Base-by-base conservation (phyloP, 1,284 basidiomycete species). In the Chondrostereum purpureum region DNA sequence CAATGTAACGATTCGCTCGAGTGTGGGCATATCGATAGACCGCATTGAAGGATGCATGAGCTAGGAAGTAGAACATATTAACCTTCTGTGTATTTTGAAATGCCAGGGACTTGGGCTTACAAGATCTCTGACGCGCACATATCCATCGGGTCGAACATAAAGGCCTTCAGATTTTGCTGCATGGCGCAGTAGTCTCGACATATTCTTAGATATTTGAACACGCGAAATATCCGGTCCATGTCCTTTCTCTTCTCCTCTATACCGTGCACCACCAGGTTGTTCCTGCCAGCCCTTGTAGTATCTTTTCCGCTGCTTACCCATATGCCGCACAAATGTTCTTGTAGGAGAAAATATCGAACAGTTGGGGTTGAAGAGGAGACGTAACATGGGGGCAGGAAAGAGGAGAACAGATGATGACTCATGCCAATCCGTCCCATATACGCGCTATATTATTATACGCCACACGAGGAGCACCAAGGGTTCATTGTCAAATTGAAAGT, bases 111-210 rank as follows among this genome's bases (percentile, higher is more conserved):
- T 37, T 16, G 35, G 14, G 24, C 61, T 18, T 41, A 86, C 83
- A 46, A 87, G 59, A 45, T 84, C 79, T 3, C 64, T 58, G 2
- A 88, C 73, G 43, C 64, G 66, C 11, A 85, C 70, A 53, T 75
- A 88, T 1, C 87, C 87, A 52, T 89, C 85, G 4, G 67, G 56
- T 4, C 84, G 73, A 47, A 89, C 75, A 4, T 62, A 52, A 12
- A 89, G 56, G 0, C 70, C 68, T 53, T 83, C 76, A 48, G 77
- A 77, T 40, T 69, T 67, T 4, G 83, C 84, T 1, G 80, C 82
- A 56, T 90, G 85, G 5, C 87, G 73, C 8, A 89, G 69, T 34
- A 89, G 70, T 61, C 80, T 85, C 0, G 83, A 74, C 3, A 88
- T 64, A 1, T 76, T 73, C 56, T 83, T 84, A 17, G 79, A 82